These are phyloP conservation scores for Lactarius pseudohatsudake DNA, from an alignment of 768 basidiomycete genomes.

Conservation along the genomic window DNA sequence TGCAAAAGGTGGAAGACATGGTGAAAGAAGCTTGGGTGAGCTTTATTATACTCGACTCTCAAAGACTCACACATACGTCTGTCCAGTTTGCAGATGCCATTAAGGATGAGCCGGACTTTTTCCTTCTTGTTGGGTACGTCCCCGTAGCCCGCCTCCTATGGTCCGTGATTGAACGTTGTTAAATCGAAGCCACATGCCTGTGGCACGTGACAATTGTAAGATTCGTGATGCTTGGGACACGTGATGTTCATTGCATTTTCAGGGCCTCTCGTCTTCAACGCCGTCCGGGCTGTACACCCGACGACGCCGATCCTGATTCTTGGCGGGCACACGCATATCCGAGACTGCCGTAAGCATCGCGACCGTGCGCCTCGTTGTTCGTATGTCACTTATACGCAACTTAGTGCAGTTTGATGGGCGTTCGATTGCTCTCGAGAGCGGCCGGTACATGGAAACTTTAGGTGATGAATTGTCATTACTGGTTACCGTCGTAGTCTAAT, in stretches of 20 bases:
- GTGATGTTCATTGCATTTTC: neutral
- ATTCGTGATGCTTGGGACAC: neutral
- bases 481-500: neutral
- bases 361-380: neutral
- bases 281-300: conserved; percentile 70
- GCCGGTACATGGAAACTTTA: conserved; percentile 91
- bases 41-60: neutral
- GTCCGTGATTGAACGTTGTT: neutral
- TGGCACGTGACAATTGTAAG: conserved; percentile 65
- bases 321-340: conserved; percentile 79
- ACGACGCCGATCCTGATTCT: conserved; percentile 80
- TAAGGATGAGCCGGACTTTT: conserved; percentile 77
- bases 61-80: neutral
- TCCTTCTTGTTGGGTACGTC: conserved; percentile 65
- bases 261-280: conserved; percentile 75
- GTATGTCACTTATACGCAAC: neutral
- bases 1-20: conserved; percentile 72
- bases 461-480: conserved; percentile 45
- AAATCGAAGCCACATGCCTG: conserved; percentile 74
- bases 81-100: conserved; percentile 75
- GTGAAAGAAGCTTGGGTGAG: conserved; percentile 76
- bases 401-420: conserved; percentile 65
- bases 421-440: conserved; percentile 80
- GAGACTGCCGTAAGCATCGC: conserved; percentile 65
- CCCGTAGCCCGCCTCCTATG: neutral